These are phyloP conservation scores for Boletellus ananas DNA, from an alignment of 768 basidiomycete species.

Conservation along the genomic window DNA sequence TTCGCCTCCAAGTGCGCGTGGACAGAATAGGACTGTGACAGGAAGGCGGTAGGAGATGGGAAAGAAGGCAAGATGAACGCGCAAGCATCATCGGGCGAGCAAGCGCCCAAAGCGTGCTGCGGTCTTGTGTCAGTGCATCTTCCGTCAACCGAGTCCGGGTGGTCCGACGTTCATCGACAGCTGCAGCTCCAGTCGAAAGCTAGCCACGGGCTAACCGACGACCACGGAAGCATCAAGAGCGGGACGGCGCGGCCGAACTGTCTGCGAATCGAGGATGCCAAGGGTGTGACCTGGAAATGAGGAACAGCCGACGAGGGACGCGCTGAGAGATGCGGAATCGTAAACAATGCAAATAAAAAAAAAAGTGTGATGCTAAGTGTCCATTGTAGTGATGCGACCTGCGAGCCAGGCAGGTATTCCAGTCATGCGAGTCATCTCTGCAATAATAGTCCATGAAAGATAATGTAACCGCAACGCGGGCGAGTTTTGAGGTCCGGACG, in stretches of 20 bases:
- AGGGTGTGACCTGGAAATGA: conserved; percentile 7
- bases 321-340: conserved; percentile 29
- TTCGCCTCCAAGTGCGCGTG: conserved; percentile 60
- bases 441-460: conserved; percentile 36
- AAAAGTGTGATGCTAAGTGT: conserved; percentile 36
- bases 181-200: conserved; percentile 43
- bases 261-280: conserved; percentile 21
- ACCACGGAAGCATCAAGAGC: conserved; percentile 22
- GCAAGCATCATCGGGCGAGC: conserved; percentile 52
- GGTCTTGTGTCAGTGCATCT: conserved; percentile 69
- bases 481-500: conserved; percentile 22
- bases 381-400: conserved; percentile 54
- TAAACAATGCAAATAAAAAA: conserved; percentile 43
- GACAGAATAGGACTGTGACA: conserved; percentile 50
- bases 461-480: conserved; percentile 33
- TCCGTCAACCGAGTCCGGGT: conserved; percentile 49
- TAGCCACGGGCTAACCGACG: conserved; percentile 17
- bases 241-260: conserved; percentile 56
- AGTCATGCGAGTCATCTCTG: conserved; percentile 37
- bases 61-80: conserved; percentile 44
- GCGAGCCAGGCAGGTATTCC: conserved; percentile 54
- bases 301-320: conserved; percentile 25
- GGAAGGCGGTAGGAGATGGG: conserved; percentile 37
- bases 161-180: conserved; percentile 48
- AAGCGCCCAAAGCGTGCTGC: conserved; percentile 51